These are phyloP conservation scores for Solanum commersonii DNA, from an alignment of 257 asterid genomes.

Conservation along the genomic window DNA sequence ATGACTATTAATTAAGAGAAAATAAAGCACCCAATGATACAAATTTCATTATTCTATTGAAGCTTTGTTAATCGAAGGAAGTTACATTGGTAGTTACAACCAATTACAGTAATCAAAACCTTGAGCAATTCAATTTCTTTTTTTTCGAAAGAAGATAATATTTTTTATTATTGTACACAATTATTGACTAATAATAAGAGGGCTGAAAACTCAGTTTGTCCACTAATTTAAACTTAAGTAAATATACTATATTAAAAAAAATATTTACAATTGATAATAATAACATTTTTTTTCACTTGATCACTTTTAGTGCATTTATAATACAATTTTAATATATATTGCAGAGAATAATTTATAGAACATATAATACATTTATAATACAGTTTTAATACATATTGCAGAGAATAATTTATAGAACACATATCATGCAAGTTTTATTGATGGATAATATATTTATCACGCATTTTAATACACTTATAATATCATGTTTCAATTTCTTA, in stretches of 20 bases:
- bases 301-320: too few species aligned
- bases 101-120: neutral
- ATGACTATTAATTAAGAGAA: neutral
- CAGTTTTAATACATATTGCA: too few species aligned
- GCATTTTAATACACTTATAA: too few species aligned
- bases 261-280: accelerated
- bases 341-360: too few species aligned
- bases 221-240: neutral
- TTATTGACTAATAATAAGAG: neutral
- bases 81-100: neutral
- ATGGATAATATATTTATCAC: too few species aligned
- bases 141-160: neutral
- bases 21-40: neutral
- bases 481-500: too few species aligned
- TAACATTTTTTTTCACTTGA: too few species aligned
- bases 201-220: neutral
- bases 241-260: too few species aligned
- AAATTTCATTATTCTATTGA: neutral
- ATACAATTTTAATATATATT: too few species aligned
- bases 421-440: too few species aligned
- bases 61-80: neutral
- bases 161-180: neutral
- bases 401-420: too few species aligned
- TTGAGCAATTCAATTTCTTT: neutral
- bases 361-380: too few species aligned